Evolutionary conservation across 371 early-diverging fungal species (phyloP).

Genomic region (Blastocladiella emersonii): DNA sequence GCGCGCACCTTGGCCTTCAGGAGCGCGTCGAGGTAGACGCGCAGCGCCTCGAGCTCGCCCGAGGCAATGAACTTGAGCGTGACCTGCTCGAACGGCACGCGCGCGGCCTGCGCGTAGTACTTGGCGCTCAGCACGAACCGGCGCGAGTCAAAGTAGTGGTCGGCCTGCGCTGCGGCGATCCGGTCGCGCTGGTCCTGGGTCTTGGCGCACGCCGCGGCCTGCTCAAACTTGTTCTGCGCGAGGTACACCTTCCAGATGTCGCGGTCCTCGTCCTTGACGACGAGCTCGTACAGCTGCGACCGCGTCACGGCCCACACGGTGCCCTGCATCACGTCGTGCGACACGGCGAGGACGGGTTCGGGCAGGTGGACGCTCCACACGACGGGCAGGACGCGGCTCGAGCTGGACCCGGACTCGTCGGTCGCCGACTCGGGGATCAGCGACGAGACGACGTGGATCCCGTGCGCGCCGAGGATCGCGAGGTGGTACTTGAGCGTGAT

Average conservation of each 20-base stretch:
- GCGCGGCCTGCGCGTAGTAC: constrained; percentile 62
- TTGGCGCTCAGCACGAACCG: constrained; percentile 62
- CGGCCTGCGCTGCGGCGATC: constrained; percentile 69
- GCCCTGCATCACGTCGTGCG: constrained; percentile 55
- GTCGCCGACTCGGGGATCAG: not conserved
- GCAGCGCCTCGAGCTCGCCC: constrained; percentile 56
- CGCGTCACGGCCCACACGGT: constrained; percentile 83
- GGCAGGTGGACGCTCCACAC: not conserved
- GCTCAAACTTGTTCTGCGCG: constrained; percentile 51
- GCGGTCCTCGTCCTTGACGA: constrained; percentile 74
- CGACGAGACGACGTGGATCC: not conserved
- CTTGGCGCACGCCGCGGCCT: constrained; percentile 38
- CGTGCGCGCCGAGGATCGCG: not conserved
- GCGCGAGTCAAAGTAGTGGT: constrained; percentile 59
- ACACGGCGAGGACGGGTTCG: constrained; percentile 46
- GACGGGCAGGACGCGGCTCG: not conserved
- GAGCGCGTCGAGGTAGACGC: constrained; percentile 53
- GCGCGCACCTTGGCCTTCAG: constrained; percentile 35
- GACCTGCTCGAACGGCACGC: constrained; percentile 71
- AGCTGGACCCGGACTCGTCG: not conserved
- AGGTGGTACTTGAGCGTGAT: not conserved
- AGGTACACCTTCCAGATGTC: constrained; percentile 84
- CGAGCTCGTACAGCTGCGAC: constrained; percentile 62
- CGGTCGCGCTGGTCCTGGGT: constrained; percentile 54
- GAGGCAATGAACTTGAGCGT: constrained; percentile 63